Evolutionary conservation across 106 monocot genomes (phyloP).

Genomic region (Amphibolis antarctica): DNA sequence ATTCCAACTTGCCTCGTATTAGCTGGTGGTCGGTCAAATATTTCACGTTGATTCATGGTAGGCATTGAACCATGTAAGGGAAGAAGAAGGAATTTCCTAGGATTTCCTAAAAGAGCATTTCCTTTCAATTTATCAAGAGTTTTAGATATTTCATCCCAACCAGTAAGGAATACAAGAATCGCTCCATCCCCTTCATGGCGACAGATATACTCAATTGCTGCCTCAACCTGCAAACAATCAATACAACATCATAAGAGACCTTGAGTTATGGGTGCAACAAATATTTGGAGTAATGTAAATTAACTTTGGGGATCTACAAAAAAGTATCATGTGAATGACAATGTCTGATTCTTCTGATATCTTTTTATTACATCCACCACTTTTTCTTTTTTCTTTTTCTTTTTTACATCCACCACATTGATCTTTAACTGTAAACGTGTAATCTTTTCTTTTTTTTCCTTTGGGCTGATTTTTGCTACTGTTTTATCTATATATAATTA

Average conservation of each 20-base stretch:
- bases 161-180: slow-evolving; percentile 92
- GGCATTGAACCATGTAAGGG: slow-evolving; percentile 99
- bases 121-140: slow-evolving; percentile 75
- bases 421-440: too few species aligned
- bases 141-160: slow-evolving; percentile 98
- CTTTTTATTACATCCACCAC: too few species aligned
- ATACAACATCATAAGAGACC: background rate
- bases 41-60: slow-evolving; percentile 90
- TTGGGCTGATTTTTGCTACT: too few species aligned
- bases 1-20: slow-evolving; percentile 45
- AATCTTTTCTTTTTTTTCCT: too few species aligned
- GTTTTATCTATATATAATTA: too few species aligned
- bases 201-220: slow-evolving; percentile 78
- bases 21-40: slow-evolving; percentile 85
- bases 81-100: slow-evolving; percentile 72
- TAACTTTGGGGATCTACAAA: too few species aligned
- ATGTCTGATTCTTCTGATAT: too few species aligned
- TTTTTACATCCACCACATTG: too few species aligned
- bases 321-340: too few species aligned
- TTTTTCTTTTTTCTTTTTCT: too few species aligned
- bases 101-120: slow-evolving; percentile 65
- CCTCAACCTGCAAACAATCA: slow-evolving; percentile 53
- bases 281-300: too few species aligned
- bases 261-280: too few species aligned
- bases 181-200: slow-evolving; percentile 81